Percentiles rank a stretch among this genome's conserved stretches.
Conservation (phyloP, 768 basidiomycete genomes). For the Mycena albidolilacea region DNA sequence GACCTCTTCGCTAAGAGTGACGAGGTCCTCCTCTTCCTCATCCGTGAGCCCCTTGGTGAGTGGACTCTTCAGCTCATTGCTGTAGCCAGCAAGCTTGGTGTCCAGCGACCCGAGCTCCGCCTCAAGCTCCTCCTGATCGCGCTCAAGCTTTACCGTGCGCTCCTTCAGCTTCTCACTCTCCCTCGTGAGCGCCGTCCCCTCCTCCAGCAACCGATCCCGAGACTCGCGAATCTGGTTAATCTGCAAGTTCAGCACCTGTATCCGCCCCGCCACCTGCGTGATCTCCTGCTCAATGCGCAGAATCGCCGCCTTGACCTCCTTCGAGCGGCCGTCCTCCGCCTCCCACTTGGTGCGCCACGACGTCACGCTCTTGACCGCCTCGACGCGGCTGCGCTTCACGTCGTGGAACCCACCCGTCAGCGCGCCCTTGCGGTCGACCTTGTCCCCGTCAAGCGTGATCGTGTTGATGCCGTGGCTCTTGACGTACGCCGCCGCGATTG, state of each 20-base stretch:
- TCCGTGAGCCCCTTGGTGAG: slow-evolving; percentile 81
- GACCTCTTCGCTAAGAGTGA: slow-evolving; percentile 78
- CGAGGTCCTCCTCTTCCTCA: slow-evolving; percentile 80
- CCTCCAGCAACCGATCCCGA: slow-evolving; percentile 76
- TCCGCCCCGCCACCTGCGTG: slow-evolving; percentile 78
- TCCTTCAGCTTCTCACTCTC: slow-evolving; percentile 81
- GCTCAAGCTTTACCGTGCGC: slow-evolving; percentile 75
- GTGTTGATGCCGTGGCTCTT: slow-evolving; percentile 96
- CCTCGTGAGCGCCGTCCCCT: slow-evolving; percentile 68
- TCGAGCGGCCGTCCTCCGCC: slow-evolving; percentile 71
- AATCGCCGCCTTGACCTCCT: slow-evolving; percentile 83
- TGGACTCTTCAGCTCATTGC: slow-evolving; percentile 79
- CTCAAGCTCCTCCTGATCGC: slow-evolving; percentile 78
- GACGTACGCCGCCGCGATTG: slow-evolving; percentile 93
- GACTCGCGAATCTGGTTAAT: slow-evolving; percentile 79
- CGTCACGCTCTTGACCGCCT: slow-evolving; percentile 84
- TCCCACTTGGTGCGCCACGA: slow-evolving; percentile 83
- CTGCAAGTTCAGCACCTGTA: slow-evolving; percentile 79
- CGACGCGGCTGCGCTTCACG: slow-evolving; percentile 89
- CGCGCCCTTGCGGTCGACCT: slow-evolving; percentile 96
- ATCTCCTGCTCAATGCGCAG: slow-evolving; percentile 88
- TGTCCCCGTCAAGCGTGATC: slow-evolving; percentile 98
- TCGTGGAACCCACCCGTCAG: slow-evolving; percentile 98
- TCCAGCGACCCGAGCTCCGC: slow-evolving; percentile 76
- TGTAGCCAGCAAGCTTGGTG: slow-evolving; percentile 75